These are phyloP conservation scores for Solanum verrucosum DNA, from an alignment of 257 asterid species.

Conservation along the genomic window DNA sequence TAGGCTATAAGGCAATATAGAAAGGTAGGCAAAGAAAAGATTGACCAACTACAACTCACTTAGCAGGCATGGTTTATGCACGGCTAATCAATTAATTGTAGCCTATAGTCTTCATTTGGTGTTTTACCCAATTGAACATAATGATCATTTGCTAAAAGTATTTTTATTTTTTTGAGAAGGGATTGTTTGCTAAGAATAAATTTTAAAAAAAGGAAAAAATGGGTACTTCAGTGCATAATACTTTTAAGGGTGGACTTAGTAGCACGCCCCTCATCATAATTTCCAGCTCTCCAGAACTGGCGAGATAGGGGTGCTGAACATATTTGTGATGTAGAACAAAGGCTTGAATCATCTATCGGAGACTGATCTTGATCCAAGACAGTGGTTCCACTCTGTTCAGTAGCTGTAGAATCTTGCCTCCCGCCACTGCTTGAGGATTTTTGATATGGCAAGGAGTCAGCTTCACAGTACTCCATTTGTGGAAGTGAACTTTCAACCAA, in stretches of 20 bases:
- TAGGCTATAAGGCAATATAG: neutral
- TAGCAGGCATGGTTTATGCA: neutral
- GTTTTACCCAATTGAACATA: neutral
- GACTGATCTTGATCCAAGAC: constrained; percentile 26
- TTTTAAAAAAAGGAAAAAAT: neutral
- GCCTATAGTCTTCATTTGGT: neutral
- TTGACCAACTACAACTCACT: neutral
- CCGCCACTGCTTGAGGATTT: constrained; percentile 13
- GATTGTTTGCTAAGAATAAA: neutral
- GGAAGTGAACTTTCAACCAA: constrained; percentile 28
- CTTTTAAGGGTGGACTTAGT: constrained; percentile 50
- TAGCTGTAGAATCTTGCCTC: constrained; percentile 19
- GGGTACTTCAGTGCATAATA: constrained; percentile 20
- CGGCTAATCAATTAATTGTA: neutral
- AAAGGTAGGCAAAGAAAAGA: neutral
- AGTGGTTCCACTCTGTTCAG: constrained; percentile 26
- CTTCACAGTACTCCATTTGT: constrained; percentile 12
- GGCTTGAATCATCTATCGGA: constrained; percentile 44
- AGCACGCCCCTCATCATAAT: constrained; percentile 46
- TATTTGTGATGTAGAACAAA: constrained; percentile 69
- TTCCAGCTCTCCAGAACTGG: constrained; percentile 97
- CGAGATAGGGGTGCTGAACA: constrained; percentile 75
- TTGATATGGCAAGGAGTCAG: constrained; percentile 9
- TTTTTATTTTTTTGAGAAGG: neutral
- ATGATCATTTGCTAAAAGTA: neutral